A percentile compares a stretch with the other conserved stretches of the same genome.
phyloP scores from a whole-genome alignment of 1,139 yeast species.

The Candida sp. region DNA sequence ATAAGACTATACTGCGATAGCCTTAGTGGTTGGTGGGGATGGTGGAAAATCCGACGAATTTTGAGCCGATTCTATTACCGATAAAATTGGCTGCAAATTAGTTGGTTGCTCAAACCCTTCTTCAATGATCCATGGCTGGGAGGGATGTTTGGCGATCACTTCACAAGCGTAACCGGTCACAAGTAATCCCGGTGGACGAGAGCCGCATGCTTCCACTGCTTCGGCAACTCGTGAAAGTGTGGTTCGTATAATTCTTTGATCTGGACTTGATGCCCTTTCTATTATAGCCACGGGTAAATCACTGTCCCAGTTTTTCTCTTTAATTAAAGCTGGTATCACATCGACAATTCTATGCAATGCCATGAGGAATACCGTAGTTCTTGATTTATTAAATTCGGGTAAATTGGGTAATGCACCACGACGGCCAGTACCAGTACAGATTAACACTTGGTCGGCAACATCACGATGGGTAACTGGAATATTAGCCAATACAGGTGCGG shows the following conservation, averaged over 20 bases:
- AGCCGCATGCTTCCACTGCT: slow-evolving; percentile 78
- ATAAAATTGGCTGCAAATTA: not conserved
- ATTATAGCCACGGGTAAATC: slow-evolving; percentile 79
- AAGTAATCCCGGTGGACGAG: slow-evolving; percentile 91
- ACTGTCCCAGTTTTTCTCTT: slow-evolving; percentile 61
- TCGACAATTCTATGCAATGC: slow-evolving; percentile 79
- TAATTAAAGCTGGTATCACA: slow-evolving; percentile 55
- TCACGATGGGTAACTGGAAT: slow-evolving; percentile 94
- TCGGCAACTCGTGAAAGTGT: slow-evolving; percentile 60
- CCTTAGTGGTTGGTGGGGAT: not conserved
- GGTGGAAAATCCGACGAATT: not conserved
- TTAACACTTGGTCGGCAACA: slow-evolving; percentile 87
- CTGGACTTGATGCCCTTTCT: slow-evolving; percentile 93
- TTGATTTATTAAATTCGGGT: slow-evolving; percentile 66
- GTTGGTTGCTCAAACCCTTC: not conserved
- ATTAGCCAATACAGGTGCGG: slow-evolving; percentile 81
- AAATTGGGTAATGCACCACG: slow-evolving; percentile 77
- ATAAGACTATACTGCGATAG: not conserved
- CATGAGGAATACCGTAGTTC: slow-evolving; percentile 92
- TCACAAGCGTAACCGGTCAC: slow-evolving; percentile 82
- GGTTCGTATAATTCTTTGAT: slow-evolving; percentile 83
- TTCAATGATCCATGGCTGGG: not conserved
- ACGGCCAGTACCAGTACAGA: slow-evolving; percentile 95
- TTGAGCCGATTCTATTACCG: not conserved
- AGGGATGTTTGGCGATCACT: slow-evolving; percentile 34